phyloP scores from a whole-genome alignment of 73 alveolate genomes.

The Blepharisma japonicum region DNA sequence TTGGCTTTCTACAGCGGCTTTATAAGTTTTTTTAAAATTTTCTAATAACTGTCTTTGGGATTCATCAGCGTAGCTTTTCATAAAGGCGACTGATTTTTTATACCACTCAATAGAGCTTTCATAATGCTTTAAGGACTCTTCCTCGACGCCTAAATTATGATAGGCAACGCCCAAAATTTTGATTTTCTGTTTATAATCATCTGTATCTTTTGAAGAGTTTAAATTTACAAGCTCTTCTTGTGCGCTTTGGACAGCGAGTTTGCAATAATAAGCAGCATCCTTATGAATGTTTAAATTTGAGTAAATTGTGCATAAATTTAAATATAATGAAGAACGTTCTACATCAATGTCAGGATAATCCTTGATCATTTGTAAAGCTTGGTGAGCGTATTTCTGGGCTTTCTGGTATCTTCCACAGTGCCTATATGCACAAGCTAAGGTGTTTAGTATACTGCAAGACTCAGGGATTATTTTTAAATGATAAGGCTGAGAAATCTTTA shows the following conservation, averaged over 20 bases:
- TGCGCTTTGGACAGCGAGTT: background rate
- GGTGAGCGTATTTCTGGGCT: constrained; percentile 59
- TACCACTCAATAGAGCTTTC: constrained; percentile 1
- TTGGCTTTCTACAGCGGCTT: background rate
- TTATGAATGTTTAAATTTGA: constrained; percentile 65
- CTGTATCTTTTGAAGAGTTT: constrained; percentile 7
- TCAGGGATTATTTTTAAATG: background rate
- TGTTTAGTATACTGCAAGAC: background rate
- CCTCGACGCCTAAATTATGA: constrained; percentile 81
- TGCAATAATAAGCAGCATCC: constrained; percentile 52
- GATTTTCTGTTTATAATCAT: constrained; percentile 55
- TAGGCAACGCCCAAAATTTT: constrained; percentile 77
- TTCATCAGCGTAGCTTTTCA: constrained; percentile 7
- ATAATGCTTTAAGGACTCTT: constrained; percentile 57
- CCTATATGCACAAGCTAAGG: constrained; percentile 31
- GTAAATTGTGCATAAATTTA: constrained; percentile 72
- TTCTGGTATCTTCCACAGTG: constrained; percentile 33
- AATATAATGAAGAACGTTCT: constrained; percentile 59
- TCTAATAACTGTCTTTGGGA: background rate
- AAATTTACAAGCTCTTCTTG: constrained; percentile 32
- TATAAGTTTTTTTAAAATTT: constrained; percentile 3
- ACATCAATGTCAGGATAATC: constrained; percentile 26
- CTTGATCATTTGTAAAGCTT: constrained; percentile 53
- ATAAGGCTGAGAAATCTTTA: background rate
- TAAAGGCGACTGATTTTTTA: background rate